Evolutionary conservation across 164 flowering plant genomes (phyloP), one percentile per base, ranked within the genome.

Genomic region (Umbellularia californica): DNA sequence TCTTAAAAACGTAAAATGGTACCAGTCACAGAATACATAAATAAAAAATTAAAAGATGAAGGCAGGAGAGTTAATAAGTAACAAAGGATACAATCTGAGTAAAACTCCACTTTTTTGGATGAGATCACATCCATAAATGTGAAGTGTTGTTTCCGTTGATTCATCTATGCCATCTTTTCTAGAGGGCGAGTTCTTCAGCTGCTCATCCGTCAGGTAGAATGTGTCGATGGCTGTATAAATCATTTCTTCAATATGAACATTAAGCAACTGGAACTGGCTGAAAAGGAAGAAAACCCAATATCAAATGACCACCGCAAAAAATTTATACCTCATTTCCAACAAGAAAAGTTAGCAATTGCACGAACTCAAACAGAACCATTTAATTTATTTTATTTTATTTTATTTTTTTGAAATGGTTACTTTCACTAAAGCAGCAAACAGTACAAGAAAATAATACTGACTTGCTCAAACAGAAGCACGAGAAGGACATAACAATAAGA

Each of bases 81-180:
- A 60, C 17, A 50, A 68, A 77, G 77, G 75, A 85, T 91, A 92
- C 97, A 95, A 60, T 82, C 77, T 81, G 72, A 92, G 94, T 72
- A 93, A 81, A 77, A 95, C 92, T 71, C 98, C 99, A 58, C 95
- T 84, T 77, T 93, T 97, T 77, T 92, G 99, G 71, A 94, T 88
- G 72, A 95, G 92, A 78, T 93, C 98, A 82, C 97, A 93, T 28
- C 97, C 98, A 83, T 95, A 95, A 72, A 95, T 88, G 78, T 97
- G 83, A 23, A 93, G 95, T 0, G 85, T 88, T 11, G 81, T 89
- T 73, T 95, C 97, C 2, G 92, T 89, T 0, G 83, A 79, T 77
- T 87, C 92, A 55, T 93, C 95, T 19, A 95, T 87, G 22, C 90
- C 96, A 85, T 95, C 98, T 79, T 93, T 93, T 71, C 97, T 82